phyloP scores from a whole-genome alignment of 169 alveolate species.

The Babesia bigemina region DNA sequence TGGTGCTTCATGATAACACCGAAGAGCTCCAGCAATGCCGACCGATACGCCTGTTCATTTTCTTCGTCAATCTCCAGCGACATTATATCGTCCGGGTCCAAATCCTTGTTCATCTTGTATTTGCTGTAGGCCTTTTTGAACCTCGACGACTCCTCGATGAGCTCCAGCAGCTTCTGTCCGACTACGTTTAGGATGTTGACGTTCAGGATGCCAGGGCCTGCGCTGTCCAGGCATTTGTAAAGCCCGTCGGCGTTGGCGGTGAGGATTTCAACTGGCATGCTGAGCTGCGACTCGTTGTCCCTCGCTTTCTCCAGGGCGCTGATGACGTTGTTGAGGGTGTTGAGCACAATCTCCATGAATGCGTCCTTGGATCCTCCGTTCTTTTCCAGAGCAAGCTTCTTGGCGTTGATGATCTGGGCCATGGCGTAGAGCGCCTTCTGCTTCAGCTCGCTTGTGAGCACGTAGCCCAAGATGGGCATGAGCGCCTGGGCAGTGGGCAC shows the following conservation, averaged over 20 bases:
- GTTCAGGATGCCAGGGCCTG: conserved; percentile 77
- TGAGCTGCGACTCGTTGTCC: conserved; percentile 60
- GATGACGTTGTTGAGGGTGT: conserved; percentile 57
- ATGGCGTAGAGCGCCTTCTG: conserved; percentile 80
- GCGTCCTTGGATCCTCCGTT: conserved; percentile 68
- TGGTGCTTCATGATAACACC: conserved; percentile 80
- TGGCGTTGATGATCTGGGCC: conserved; percentile 83
- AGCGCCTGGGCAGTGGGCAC: conserved; percentile 78
- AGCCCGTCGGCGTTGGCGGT: conserved; percentile 75
- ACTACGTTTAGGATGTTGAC: conserved; percentile 31
- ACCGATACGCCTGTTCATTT: conserved; percentile 77
- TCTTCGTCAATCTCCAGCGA: conserved; percentile 77
- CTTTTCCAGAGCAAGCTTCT: conserved; percentile 69
- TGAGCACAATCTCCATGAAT: conserved; percentile 69
- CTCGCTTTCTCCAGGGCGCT: conserved; percentile 62
- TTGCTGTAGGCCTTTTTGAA: conserved; percentile 67
- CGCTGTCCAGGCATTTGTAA: conserved; percentile 76
- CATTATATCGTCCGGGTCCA: conserved; percentile 79
- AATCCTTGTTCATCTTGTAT: conserved; percentile 69
- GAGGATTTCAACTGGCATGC: conserved; percentile 69
- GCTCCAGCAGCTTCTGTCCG: conserved; percentile 42
- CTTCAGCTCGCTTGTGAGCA: conserved; percentile 80
- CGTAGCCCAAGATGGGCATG: conserved; percentile 73
- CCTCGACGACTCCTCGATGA: conserved; percentile 62
- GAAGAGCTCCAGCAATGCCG: conserved; percentile 77